Percentiles rank a stretch among this genome's conserved stretches.
These are phyloP conservation scores for Neodidymelliopsis sp. DNA, from an alignment of 2,329 filamentous ascomycete species.

Conservation along the genomic window DNA sequence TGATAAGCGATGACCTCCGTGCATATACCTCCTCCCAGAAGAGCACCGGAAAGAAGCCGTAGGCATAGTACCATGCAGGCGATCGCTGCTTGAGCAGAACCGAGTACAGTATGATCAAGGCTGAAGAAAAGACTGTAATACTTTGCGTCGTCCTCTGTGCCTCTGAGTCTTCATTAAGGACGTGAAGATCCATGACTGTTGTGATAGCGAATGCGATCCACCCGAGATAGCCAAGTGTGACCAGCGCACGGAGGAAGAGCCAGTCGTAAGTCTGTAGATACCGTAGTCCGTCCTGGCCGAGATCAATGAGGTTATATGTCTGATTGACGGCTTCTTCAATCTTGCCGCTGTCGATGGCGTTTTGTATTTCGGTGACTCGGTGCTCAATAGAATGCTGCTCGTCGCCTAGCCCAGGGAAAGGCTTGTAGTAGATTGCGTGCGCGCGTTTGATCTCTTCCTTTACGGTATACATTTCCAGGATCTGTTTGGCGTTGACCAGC, in stretches of 20 bases:
- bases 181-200: constrained; percentile 86
- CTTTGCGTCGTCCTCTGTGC: constrained; percentile 68
- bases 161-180: constrained; percentile 74
- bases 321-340: constrained; percentile 81
- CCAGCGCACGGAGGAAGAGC: constrained; percentile 88
- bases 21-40: constrained; percentile 98
- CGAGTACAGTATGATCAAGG: constrained; percentile 78
- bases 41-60: constrained; percentile 87
- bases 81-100: constrained; percentile 82
- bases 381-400: constrained; percentile 68
- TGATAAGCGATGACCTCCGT: constrained; percentile 71
- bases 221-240: constrained; percentile 89
- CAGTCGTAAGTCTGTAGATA: constrained; percentile 99
- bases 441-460: constrained; percentile 87
- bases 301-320: constrained; percentile 77
- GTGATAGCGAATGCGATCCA: constrained; percentile 95
- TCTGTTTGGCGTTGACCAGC: constrained; percentile 82
- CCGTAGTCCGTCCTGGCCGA: constrained; percentile 81
- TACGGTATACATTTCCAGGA: constrained; percentile 94
- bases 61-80: constrained; percentile 84
- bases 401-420: constrained; percentile 74
- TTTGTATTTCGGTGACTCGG: constrained; percentile 71
- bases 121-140: constrained; percentile 73
- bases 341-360: constrained; percentile 69
- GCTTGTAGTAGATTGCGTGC: constrained; percentile 77